Base-by-base conservation (phyloP, 345 rosid species). In the Eucalyptus curtisii region DNA sequence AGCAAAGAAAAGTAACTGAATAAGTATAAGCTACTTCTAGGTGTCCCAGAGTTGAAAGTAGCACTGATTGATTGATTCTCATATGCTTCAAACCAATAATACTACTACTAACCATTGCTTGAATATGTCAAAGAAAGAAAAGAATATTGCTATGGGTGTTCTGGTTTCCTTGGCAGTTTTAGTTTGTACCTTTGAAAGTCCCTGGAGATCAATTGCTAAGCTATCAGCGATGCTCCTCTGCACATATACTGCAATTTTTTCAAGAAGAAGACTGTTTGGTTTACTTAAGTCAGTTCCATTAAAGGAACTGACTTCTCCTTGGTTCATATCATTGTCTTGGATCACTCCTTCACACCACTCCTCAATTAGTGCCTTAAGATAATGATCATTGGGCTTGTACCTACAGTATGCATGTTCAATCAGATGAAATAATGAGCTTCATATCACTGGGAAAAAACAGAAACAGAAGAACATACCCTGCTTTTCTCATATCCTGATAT, bases 341-440 rank as follows among this genome's bases (percentile, higher is more conserved):
- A 96, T 92, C 88, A 95, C 97, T 89, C 97, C 99, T 95, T 97
- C 99, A 85, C 98, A 96, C 99, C 99, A 97, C 88, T 98, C 99
- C 91, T 97, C 99, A 45, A 97, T 96, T 90, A 96, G 95, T 89
- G 91, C 95, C 94, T 95, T 94, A 79, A 98, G 99, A 93, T 92
- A 98, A 90, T 91, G 91, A 91, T 97, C 99, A 86, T 95, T 96
- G 87, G 99, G 90, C 88, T 92, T 91, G 92, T 95, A 96, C 93
- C 99, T 97, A 95, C 90, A 90, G 30, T 40, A 76, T 40, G 47
- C 47, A 20, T 44, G 48, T 27, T 45, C n/a, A 88, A 33, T 68
- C 30, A 82, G 47, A 88, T 27, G 64, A 24, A 86, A 50, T 24
- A 42, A 11, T 50, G 14, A 82, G 8, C 44, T 49, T 30, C 50